Evolutionary conservation across 129 eudicot genomes (phyloP).

Genomic region (Cynara cardunculus): DNA sequence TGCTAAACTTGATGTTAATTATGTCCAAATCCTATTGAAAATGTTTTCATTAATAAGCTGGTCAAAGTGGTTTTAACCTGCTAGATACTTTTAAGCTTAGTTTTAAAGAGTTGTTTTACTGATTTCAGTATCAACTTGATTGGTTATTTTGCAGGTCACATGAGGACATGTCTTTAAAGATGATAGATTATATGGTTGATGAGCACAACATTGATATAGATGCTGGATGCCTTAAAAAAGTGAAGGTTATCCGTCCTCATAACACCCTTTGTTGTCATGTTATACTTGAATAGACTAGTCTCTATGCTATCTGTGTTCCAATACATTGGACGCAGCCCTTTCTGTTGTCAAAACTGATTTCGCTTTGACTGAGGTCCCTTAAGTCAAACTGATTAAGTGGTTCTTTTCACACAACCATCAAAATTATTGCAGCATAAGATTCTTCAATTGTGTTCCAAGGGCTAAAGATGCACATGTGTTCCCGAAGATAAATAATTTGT

Average conservation of each 20-base stretch:
- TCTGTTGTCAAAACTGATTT: background rate
- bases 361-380: background rate
- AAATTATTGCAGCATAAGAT: background rate
- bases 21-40: background rate
- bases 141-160: conserved; percentile 61
- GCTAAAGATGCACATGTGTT: conserved; percentile 3
- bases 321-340: background rate
- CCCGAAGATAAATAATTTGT: background rate
- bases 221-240: conserved; percentile 58
- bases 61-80: conserved; percentile 1
- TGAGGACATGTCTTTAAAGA: conserved; percentile 81
- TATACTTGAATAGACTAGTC: background rate
- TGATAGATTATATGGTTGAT: conserved; percentile 76
- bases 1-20: background rate
- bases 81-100: conserved; percentile 2
- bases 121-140: background rate
- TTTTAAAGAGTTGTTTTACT: conserved; percentile 2
- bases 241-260: conserved; percentile 50
- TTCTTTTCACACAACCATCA: background rate
- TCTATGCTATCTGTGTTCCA: background rate
- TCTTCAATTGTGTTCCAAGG: background rate
- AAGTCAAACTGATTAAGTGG: background rate
- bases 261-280: conserved; percentile 2
- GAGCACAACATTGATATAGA: conserved; percentile 89
- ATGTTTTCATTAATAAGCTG: background rate